Conservation (phyloP, 2,329 filamentous ascomycete genomes). For the Microcyclosporella mali region DNA sequence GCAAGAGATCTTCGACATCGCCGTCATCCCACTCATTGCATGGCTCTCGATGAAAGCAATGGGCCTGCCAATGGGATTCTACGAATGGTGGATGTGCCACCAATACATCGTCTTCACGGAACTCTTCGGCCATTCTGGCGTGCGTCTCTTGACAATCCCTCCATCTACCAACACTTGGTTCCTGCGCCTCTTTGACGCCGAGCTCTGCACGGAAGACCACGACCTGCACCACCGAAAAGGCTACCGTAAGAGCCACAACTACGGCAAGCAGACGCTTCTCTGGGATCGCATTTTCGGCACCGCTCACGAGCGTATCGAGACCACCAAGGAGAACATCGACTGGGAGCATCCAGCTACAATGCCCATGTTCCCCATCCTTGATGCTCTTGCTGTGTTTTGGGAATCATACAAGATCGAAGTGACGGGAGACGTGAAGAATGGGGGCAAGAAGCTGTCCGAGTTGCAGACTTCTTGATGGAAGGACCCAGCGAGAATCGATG, state of each 20-base stretch:
- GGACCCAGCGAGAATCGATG: too few species aligned
- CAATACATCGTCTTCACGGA: slow-evolving; percentile 41
- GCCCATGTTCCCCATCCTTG: slow-evolving; percentile 1
- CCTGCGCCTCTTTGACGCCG: slow-evolving; percentile 29
- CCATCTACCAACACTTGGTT: slow-evolving; percentile 35
- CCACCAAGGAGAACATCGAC: slow-evolving; percentile 14
- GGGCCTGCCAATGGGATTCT: slow-evolving; percentile 42
- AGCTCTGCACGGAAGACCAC: slow-evolving; percentile 41
- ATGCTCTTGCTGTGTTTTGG: too few species aligned
- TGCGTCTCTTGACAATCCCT: slow-evolving; percentile 33
- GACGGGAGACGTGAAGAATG: too few species aligned
- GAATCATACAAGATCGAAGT: too few species aligned
- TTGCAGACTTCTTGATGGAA: too few species aligned
- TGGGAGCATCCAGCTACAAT: slow-evolving; percentile 2
- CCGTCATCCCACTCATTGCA: slow-evolving; percentile 37
- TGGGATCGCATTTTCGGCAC: slow-evolving; percentile 36
- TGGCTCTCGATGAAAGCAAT: slow-evolving; percentile 34
- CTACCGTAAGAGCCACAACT: slow-evolving; percentile 35
- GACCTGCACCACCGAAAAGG: slow-evolving; percentile 37
- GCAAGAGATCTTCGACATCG: slow-evolving; percentile 42
- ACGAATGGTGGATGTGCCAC: slow-evolving; percentile 44
- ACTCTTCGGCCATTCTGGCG: slow-evolving; percentile 36
- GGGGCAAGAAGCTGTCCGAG: too few species aligned
- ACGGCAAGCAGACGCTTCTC: slow-evolving; percentile 37
- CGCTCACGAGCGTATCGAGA: slow-evolving; percentile 33